A percentile compares a stretch with the other conserved stretches of the same genome.
Conservation (phyloP, 345 rosid species). For the Citrus mangshanensis region DNA sequence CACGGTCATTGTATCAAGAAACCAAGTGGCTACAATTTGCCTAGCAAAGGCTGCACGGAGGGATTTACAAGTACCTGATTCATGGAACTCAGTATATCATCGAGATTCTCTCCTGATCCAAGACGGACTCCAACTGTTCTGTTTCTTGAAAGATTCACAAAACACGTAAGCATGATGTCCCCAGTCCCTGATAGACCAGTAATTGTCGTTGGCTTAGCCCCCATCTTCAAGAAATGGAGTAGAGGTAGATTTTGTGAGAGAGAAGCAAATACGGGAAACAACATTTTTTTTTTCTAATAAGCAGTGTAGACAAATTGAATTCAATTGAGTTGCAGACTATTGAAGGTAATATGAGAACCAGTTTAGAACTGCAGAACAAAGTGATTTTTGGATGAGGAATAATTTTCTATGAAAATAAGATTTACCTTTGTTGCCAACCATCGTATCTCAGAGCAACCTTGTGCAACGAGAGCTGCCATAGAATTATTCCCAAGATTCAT, state of each 20-base stretch:
- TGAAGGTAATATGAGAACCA: background rate
- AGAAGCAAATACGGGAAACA: background rate
- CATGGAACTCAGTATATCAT: conserved; percentile 76
- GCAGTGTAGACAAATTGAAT: background rate
- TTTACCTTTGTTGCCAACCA: conserved; percentile 91
- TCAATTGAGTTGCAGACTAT: background rate
- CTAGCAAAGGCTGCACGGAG: background rate
- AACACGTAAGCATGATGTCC: conserved; percentile 94
- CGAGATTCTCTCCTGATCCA: conserved; percentile 90
- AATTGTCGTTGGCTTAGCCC: conserved; percentile 84
- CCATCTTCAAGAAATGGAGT: conserved; percentile 56
- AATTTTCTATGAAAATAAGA: background rate
- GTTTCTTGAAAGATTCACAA: conserved; percentile 90
- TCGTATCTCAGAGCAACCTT: conserved; percentile 93
- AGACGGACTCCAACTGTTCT: conserved; percentile 85
- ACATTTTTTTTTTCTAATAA: background rate
- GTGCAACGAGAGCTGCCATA: conserved; percentile 96
- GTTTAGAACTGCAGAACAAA: background rate
- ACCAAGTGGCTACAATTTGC: conserved; percentile 9
- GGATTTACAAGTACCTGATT: conserved; percentile 56
- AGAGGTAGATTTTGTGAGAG: background rate
- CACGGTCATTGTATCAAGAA: background rate
- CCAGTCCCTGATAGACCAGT: conserved; percentile 95
- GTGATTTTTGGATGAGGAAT: background rate
- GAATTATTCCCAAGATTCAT: conserved; percentile 95